Evolutionary conservation across 176 grass and related monocot genomes (phyloP), one percentile per base, ranked within the genome.

Genomic region (Lolium multiflorum): DNA sequence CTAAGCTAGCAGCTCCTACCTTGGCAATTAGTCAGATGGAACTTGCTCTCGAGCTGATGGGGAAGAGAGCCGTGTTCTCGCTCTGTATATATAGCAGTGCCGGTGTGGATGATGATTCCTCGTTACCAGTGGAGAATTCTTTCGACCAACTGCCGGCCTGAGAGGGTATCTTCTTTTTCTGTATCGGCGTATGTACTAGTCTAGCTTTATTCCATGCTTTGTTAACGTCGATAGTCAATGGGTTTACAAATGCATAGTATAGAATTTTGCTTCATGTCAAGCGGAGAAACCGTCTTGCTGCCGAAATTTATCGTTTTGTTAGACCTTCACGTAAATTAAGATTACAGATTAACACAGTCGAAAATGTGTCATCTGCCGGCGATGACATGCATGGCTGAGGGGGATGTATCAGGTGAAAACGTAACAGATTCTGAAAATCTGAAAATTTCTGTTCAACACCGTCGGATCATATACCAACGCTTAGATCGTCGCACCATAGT

Each of bases 51-150:
- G 14, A 69, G 82, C 77, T 67, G 88, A 85, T 85, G 77, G 38
- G 8, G 37, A 24, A 50, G 2, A 43, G 78, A 48, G 83, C 5
- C 7, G 20, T 14, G 31, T 4, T 11, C 22, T 8, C 35, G 43
- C 3, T 14, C 52, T 31, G 11, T 71, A 86, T 71, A 72, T 90
- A 90, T 90, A 82, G 31, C 31, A 35, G 88, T 43, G 38, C 41
- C 41, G 41, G 41, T 7, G 3, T 43, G 41, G 41, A 43, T 1
- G 41, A 17, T 0, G 88, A 78, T 86, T 86, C 63, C 72, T 80
- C n/a, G 82, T 64, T 15, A 56, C 60, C 17, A 50, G 78, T 76
- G 5, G 50, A 90, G 72, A 90, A 47, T 57, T 83, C 46, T 56
- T n/a, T 22, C 14, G 71, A 24, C 78, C 20, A 26, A 25, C 79